Percentiles rank a stretch among this genome's conserved stretches.
These are phyloP conservation scores for Arctostaphylos glauca DNA, from an alignment of 148 eudicot genomes.

Conservation along the genomic window DNA sequence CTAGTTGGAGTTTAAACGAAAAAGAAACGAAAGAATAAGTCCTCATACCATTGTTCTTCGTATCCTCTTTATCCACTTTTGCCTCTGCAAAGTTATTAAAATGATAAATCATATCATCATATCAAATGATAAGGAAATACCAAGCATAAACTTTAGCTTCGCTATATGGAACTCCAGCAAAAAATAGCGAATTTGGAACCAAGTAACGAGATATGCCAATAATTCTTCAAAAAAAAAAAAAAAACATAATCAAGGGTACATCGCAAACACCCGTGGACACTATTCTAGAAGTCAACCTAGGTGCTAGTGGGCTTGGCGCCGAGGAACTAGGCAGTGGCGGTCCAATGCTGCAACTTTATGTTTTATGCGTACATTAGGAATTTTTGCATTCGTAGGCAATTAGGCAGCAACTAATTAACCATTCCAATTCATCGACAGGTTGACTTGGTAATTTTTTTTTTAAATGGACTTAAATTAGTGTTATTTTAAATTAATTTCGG, in stretches of 20 bases:
- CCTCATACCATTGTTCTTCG: slow-evolving; percentile 60
- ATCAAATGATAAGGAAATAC: slow-evolving; percentile 3
- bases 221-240: neutral
- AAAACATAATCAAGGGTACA: neutral
- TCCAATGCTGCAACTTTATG: no score
- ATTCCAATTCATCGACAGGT: no score
- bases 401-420: no score
- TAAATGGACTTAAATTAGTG: no score
- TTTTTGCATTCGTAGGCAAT: no score
- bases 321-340: no score
- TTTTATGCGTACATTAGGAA: no score
- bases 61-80: slow-evolving; percentile 89
- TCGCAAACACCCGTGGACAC: neutral
- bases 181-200: slow-evolving; percentile 8
- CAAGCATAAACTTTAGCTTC: slow-evolving; percentile 12
- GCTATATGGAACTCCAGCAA: slow-evolving; percentile 1
- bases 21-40: neutral
- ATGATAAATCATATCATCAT: slow-evolving; percentile 5
- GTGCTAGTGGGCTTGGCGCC: no score
- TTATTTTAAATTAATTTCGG: no score
- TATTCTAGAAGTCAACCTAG: no score
- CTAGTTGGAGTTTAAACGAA: neutral
- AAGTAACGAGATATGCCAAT: neutral
- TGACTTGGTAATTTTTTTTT: no score
- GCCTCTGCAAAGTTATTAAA: slow-evolving; percentile 53